Base-by-base conservation (phyloP, 371 early-diverging fungal genomes). In the Rhizopus arrhizus region DNA sequence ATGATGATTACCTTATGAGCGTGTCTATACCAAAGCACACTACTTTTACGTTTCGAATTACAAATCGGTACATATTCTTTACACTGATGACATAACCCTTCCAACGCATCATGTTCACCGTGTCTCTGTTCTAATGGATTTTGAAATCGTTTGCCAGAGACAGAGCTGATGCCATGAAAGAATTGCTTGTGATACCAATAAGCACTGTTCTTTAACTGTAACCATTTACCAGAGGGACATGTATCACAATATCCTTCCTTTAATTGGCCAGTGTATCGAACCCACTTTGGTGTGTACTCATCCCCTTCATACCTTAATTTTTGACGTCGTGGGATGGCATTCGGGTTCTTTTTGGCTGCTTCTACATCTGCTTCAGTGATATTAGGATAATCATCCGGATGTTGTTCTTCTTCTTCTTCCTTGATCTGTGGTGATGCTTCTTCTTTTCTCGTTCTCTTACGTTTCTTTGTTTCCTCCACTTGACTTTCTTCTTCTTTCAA, bases 101-200 rank as follows among this genome's bases (percentile, higher is more conserved):
- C 95, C 57, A 90, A 75, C 16, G 85, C 65, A 62, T 82, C 84
- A 56, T 65, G 72, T n/a, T 84, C 81, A 29, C 70, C 74, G 36
- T 74, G 81, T 28, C 91, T 80, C 9, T 85, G 87, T 53, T 90
- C 81, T 34, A 91, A 34, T 2, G 95, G 95, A 15, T 82, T 76
- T 9, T 81, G 65, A 60, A 95, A 95, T 9, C 85, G 80, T 58
- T 84, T 78, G 8, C 95, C 92, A 32, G 95, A 90, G 6, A 91
- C 87, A 0, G 93, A 91, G n/a, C 93, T 94, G 29, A 95, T 92
- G 29, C 95, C 95, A 65, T 95, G 78, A 56, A 79, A 87, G 64
- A 93, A 95, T 69, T 95, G 94, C 70, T 91, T 95, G 72, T 95
- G 95, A 64, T 95, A 95, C 95, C 95, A 95, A 61, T 84, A 95